A percentile compares a stretch with the other conserved stretches of the same genome.
Conservation (phyloP, 495 filamentous ascomycete species). For the Glonium stellatum region DNA sequence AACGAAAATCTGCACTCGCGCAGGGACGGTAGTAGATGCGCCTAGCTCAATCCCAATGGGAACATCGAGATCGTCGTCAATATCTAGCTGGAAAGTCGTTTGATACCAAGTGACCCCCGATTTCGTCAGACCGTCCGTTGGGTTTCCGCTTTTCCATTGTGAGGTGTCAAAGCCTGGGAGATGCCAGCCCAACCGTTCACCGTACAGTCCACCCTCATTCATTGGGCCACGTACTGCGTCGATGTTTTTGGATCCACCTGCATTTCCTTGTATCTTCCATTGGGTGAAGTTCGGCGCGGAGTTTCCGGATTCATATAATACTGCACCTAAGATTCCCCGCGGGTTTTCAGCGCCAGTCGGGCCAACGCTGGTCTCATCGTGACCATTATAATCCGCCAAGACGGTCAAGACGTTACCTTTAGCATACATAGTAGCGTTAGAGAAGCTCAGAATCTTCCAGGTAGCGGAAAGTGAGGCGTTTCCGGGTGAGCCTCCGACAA, state of each 20-base stretch:
- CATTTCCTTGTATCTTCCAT: constrained; percentile 28
- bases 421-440: neutral
- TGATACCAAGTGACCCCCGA: constrained; percentile 19
- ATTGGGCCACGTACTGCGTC: constrained; percentile 36
- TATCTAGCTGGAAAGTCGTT: constrained; percentile 35
- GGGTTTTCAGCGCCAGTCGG: constrained; percentile 16
- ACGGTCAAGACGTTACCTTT: constrained; percentile 17
- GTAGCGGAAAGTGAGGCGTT: constrained; percentile 18
- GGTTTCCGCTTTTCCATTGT: constrained; percentile 24
- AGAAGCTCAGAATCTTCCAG: constrained; percentile 4
- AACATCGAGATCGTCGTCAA: constrained; percentile 36
- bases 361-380: constrained; percentile 18
- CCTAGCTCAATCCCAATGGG: constrained; percentile 37
- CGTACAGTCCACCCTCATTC: constrained; percentile 37
- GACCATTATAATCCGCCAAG: constrained; percentile 18
- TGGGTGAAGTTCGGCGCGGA: constrained; percentile 1
- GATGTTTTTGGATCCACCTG: constrained; percentile 18
- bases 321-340: constrained; percentile 19
- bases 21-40: constrained; percentile 26
- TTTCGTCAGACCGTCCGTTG: constrained; percentile 2
- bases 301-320: neutral
- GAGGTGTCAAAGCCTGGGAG: constrained; percentile 28
- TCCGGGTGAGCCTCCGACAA: constrained; percentile 11
- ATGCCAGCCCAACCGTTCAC: constrained; percentile 34
- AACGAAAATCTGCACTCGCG: constrained; percentile 38